Percentiles rank a stretch among this genome's conserved stretches.
Evolutionary conservation across 1,139 yeast species (phyloP).

Genomic region (Diutina siamensis): DNA sequence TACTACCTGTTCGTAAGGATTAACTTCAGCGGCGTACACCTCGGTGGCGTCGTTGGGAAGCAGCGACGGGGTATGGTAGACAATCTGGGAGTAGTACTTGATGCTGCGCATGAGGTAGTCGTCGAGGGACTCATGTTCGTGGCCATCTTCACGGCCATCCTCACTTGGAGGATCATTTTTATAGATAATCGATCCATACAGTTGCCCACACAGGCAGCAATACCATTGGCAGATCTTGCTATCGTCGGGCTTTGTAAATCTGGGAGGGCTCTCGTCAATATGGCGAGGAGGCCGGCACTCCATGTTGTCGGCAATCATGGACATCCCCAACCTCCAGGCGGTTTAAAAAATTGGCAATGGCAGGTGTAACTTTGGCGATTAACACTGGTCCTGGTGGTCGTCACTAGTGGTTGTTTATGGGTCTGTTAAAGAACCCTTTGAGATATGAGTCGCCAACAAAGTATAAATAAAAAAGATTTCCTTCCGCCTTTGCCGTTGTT

Average conservation of each 20-base stretch:
- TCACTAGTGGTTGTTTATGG: no score
- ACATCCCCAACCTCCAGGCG: neutral
- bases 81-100: slow-evolving; percentile 5
- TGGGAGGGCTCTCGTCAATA: neutral
- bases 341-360: no score
- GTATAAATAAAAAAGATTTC: neutral
- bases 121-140: neutral
- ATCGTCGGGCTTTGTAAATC: slow-evolving; percentile 7
- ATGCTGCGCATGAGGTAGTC: slow-evolving; percentile 1
- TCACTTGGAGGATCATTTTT: neutral
- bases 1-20: neutral
- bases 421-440: neutral
- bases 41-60: neutral
- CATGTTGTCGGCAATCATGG: neutral
- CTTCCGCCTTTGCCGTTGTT: neutral
- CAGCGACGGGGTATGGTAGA: neutral
- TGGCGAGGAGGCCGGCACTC: slow-evolving; percentile 1
- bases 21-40: slow-evolving; percentile 1
- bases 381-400: no score
- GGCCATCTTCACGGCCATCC: neutral
- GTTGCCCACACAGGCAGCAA: slow-evolving; percentile 42
- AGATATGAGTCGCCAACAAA: no score
- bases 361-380: no score
- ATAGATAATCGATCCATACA: slow-evolving; percentile 21
- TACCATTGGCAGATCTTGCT: slow-evolving; percentile 41